Evolutionary conservation across 805 yeast genomes (phyloP).

Genomic region (Starmera quercuum): DNA sequence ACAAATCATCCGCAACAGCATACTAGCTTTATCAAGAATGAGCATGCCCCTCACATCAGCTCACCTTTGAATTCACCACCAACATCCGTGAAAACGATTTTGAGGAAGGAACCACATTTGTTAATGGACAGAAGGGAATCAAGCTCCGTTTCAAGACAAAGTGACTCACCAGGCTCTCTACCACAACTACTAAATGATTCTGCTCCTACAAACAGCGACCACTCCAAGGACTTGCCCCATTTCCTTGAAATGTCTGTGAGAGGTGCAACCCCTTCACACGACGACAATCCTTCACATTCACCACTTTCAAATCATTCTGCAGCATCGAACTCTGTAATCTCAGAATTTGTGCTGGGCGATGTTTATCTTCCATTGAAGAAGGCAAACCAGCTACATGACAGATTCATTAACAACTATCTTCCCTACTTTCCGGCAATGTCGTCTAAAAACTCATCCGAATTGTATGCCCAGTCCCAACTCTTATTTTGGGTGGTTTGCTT

Average conservation of each 20-base stretch:
- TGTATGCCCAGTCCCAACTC: slow-evolving; percentile 76
- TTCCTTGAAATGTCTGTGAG: slow-evolving; percentile 34
- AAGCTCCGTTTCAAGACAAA: slow-evolving; percentile 7
- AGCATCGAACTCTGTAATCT: slow-evolving; percentile 25
- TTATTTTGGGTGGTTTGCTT: slow-evolving; percentile 87
- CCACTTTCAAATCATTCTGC: slow-evolving; percentile 17
- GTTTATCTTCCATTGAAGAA: slow-evolving; percentile 57
- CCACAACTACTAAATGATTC: slow-evolving; percentile 35
- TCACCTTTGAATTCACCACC: slow-evolving; percentile 16
- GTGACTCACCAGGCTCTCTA: slow-evolving; percentile 1
- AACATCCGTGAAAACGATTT: slow-evolving; percentile 32
- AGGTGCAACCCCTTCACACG: slow-evolving; percentile 19
- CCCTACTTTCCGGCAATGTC: slow-evolving; percentile 78
- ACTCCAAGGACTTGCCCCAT: slow-evolving; percentile 29
- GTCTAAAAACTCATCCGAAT: slow-evolving; percentile 62
- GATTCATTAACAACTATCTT: slow-evolving; percentile 57
- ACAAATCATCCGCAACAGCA: too few relatives aligned
- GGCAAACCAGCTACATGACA: slow-evolving; percentile 65
- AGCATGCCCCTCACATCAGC: slow-evolving; percentile 12
- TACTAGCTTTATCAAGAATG: slow-evolving; percentile 5
- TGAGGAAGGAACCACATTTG: slow-evolving; percentile 37
- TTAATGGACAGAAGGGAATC: slow-evolving; percentile 26
- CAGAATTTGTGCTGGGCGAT: slow-evolving; percentile 71
- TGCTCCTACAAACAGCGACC: slow-evolving; percentile 29
- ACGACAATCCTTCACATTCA: slow-evolving; percentile 5